phyloP scores from a whole-genome alignment of 2,329 filamentous ascomycete genomes.

The Sclerotinia trifoliorum region DNA sequence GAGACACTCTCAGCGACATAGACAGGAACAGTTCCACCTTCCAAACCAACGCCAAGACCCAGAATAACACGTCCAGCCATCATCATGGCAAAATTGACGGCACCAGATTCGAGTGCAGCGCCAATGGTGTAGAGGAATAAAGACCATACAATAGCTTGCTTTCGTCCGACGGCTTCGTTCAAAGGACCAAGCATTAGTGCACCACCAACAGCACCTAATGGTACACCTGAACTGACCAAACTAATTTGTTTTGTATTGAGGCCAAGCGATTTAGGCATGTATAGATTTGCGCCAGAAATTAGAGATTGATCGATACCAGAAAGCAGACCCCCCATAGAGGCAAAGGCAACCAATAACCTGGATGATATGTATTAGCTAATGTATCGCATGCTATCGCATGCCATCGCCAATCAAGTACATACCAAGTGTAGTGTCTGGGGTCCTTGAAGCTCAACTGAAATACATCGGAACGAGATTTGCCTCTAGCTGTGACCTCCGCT shows the following conservation, averaged over 20 bases:
- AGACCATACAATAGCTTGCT: conserved; percentile 67
- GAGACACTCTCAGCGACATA: conserved; percentile 74
- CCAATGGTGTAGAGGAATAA: conserved; percentile 69
- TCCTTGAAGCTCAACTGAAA: conserved; percentile 60
- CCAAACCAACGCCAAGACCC: conserved; percentile 68
- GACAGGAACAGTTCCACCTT: conserved; percentile 71
- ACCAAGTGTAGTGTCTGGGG: conserved; percentile 60
- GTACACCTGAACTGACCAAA: conserved; percentile 69
- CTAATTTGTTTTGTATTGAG: conserved; percentile 58
- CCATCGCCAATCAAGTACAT: background rate
- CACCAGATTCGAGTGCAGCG: conserved; percentile 64
- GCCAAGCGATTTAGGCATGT: conserved; percentile 54
- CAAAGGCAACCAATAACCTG: conserved; percentile 50
- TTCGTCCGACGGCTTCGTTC: conserved; percentile 67
- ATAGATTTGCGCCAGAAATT: conserved; percentile 69
- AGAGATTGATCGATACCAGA: conserved; percentile 72
- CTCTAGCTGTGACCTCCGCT: conserved; percentile 34
- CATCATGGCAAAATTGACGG: conserved; percentile 70
- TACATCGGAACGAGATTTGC: conserved; percentile 33
- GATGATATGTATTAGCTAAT: background rate
- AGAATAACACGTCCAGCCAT: conserved; percentile 66
- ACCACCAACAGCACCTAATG: conserved; percentile 68
- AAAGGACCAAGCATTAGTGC: conserved; percentile 64
- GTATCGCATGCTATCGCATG: too few species aligned
- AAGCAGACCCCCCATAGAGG: conserved; percentile 72